Conservation (phyloP, 2,329 filamentous ascomycete species). For the Exophiala oligosperma region DNA sequence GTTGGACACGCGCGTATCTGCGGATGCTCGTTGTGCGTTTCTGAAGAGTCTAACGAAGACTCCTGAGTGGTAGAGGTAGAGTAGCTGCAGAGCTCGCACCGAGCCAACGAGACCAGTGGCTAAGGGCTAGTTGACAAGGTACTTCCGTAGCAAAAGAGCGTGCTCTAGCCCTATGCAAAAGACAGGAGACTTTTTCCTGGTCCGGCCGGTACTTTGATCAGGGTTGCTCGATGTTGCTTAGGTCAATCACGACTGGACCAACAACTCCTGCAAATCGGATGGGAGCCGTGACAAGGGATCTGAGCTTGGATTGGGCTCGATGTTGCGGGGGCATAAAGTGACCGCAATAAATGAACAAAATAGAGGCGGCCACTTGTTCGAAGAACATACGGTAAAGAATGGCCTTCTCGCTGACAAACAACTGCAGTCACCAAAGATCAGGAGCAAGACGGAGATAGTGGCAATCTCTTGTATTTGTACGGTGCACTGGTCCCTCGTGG, state of each 20-base stretch:
- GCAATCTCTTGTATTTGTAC: too few species aligned
- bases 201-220: too few species aligned
- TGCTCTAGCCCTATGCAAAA: neutral
- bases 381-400: too few species aligned
- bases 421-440: too few species aligned
- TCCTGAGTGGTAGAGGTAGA: constrained; percentile 4
- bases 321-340: neutral
- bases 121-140: neutral
- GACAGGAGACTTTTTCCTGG: neutral
- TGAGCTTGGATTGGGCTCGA: neutral
- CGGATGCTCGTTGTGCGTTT: neutral
- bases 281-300: neutral
- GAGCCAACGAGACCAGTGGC: neutral
- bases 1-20: neutral
- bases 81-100: neutral
- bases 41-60: constrained; percentile 6
- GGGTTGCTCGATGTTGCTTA: too few species aligned
- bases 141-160: neutral
- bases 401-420: too few species aligned
- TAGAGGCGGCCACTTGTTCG: neutral
- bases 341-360: neutral
- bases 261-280: neutral
- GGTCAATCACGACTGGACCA: too few species aligned
- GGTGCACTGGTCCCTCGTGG: too few species aligned
- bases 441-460: too few species aligned